Evolutionary conservation across 2,329 filamentous ascomycete species (phyloP), one percentile per base, ranked within the genome.

Genomic region (Neofusicoccum kwambonambiense): DNA sequence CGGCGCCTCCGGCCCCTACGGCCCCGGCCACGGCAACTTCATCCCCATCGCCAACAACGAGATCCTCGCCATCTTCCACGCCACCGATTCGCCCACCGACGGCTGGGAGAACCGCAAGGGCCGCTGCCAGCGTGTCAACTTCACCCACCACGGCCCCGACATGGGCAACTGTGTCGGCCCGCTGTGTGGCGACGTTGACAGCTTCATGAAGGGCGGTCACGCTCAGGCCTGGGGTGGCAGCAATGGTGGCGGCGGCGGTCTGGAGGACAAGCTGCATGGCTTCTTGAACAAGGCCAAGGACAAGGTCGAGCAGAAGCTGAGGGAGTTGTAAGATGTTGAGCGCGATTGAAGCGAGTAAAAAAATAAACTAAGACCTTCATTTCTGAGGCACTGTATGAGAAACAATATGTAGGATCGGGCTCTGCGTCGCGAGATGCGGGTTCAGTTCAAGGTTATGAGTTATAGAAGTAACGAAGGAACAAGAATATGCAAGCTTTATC

Each of bases 11-110:
- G 63, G 63, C 5, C 80, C 80, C 0, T 82, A 77, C 66, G 80
- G 80, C 1, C 80, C 80, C 0, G 80, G 80, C 0, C 80, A 82
- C 66, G 80, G 80, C 12, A 78, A 76, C 64, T 82, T 82, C 64
- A 71, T 82, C 17, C 70, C 75, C 12, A 71, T 80, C 8, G 35
- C 17, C 56, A 77, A 74, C 0, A 70, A 73, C n/a, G 79, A 81
- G 64, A 76, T 78, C 1, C 74, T 80, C 67, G 76, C 72, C 7
- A 73, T 82, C 1, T 82, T 81, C 67, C 80, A 82, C 67, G 80
- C 79, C 0, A 82, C 80, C 0, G 80, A 82, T 68, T 71, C 67
- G 27, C 77, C 76, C 64, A 72, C 67, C 2, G 80, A 81, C 37
- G 80, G 80, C 0, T 81, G 78, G 77, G 74, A 76, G n/a, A 78